Conservation (phyloP, 2,329 filamentous ascomycete genomes). For the Ilyonectria destructans region DNA sequence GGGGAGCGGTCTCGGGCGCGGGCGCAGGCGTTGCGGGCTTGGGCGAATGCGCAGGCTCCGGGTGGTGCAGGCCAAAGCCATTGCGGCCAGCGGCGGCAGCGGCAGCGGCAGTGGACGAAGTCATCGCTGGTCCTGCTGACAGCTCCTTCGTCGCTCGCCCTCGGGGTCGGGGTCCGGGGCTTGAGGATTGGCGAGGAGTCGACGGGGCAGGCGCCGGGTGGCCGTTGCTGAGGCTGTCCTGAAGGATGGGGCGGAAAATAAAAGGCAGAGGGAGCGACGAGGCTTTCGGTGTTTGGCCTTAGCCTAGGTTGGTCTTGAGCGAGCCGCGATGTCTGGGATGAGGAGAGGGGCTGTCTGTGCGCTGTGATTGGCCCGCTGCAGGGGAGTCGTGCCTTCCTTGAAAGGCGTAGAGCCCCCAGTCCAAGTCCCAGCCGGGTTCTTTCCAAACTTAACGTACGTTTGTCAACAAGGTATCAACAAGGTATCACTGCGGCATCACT, state of each 20-base stretch:
- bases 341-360: slow-evolving; percentile 42
- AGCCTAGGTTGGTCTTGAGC: slow-evolving; percentile 41
- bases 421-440: background rate
- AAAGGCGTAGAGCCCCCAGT: slow-evolving; percentile 41
- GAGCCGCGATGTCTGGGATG: slow-evolving; percentile 50
- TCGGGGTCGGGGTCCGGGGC: slow-evolving; percentile 43
- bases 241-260: slow-evolving; percentile 44
- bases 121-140: slow-evolving; percentile 71
- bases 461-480: too few relatives aligned
- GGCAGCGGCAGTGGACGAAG: slow-evolving; percentile 65
- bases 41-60: slow-evolving; percentile 44
- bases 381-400: slow-evolving; percentile 36
- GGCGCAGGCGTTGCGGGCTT: slow-evolving; percentile 35
- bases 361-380: slow-evolving; percentile 43
- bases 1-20: slow-evolving; percentile 33
- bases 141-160: slow-evolving; percentile 70
- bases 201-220: slow-evolving; percentile 28
- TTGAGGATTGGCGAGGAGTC: slow-evolving; percentile 35
- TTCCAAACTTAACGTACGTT: background rate
- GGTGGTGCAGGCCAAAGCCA: slow-evolving; percentile 41
- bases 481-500: too few relatives aligned
- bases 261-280: slow-evolving; percentile 48
- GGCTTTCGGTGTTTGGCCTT: slow-evolving; percentile 45
- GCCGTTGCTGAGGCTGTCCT: slow-evolving; percentile 31
- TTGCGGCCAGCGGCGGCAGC: slow-evolving; percentile 55